Base-by-base conservation (phyloP, 805 yeast species). In the Naumovozyma castellii region DNA sequence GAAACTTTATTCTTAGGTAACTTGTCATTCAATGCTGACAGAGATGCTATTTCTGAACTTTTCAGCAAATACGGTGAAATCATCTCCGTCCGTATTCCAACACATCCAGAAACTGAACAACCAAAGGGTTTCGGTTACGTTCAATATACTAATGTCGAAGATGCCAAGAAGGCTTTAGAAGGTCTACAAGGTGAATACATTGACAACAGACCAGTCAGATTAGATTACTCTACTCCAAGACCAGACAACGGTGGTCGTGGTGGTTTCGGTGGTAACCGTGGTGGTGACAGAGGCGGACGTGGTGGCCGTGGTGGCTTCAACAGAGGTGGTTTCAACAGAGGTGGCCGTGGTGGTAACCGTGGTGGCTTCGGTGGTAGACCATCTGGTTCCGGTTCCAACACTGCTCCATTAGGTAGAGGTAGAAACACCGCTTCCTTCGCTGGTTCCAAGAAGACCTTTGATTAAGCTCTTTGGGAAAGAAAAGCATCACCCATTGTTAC, bases 91-190 rank as follows among this genome's bases (percentile, higher is more conserved):
- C 82, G 98, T 73, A 72, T 92, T 52, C 98, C 98, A 66, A 90
- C 97, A 34, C 94, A 92, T 71, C 97, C 96, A 59, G 97, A 90
- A 66, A 88, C 97, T 50, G 94, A 87, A 66, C 96, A 90, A 71
- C 94, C 95, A 66, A 92, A 92, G 78, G 98, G 98, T 53, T 92
- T 92, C 70, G 98, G 97, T 51, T 92, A 92, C 68, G 96, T 90
- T 43, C 97, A 92, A 71, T 90, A 76, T 62, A 71, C 83, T 35
- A 73, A 81, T 43, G 71, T 84, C 49, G 97, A 88, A 34, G 95
- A 85, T 64, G 97, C 98, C 53, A 76, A 80, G 66, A 75, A 79
- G 46, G 97, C 97, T 41, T 68, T 84, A 48, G 86, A 81, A 49
- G 88, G 83, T 42, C 66, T 87, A 67, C 84, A 85, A 64, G 97